phyloP scores from a whole-genome alignment of 768 basidiomycete species.

The Kondoa subrosea region DNA sequence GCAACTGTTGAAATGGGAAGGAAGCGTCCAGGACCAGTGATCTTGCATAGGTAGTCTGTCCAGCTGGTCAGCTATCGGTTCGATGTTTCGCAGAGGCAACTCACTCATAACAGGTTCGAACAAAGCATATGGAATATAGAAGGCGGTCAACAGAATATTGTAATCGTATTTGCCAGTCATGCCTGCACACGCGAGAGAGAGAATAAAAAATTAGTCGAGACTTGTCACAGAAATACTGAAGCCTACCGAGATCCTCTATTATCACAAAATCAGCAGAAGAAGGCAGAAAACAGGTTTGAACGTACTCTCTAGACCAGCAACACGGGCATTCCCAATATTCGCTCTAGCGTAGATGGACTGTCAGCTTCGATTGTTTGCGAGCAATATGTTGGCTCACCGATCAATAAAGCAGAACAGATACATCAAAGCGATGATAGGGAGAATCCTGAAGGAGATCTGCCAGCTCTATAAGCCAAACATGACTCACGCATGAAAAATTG shows the following conservation, averaged over 20 bases:
- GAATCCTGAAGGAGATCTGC: neutral
- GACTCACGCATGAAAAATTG: neutral
- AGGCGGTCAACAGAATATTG: neutral
- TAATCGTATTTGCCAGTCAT: neutral
- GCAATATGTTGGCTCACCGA: no score
- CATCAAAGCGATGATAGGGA: neutral
- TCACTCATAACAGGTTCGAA: neutral
- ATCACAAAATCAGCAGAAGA: no score
- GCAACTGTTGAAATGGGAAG: slow-evolving; percentile 13
- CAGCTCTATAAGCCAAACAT: no score
- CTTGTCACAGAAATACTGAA: no score
- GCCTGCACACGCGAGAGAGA: no score
- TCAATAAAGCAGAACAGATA: neutral
- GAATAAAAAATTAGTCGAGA: no score
- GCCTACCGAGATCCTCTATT: no score
- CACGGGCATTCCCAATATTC: neutral
- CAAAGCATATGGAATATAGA: neutral
- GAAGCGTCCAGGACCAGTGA: slow-evolving; percentile 14
- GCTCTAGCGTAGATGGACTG: no score
- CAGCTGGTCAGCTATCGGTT: neutral
- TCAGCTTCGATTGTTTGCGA: no score
- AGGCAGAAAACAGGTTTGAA: no score
- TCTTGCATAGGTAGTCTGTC: slow-evolving; percentile 13
- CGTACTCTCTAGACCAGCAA: neutral
- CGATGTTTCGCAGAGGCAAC: neutral